These are phyloP conservation scores for Jatropha curcas DNA, from an alignment of 345 rosid species.

Conservation along the genomic window DNA sequence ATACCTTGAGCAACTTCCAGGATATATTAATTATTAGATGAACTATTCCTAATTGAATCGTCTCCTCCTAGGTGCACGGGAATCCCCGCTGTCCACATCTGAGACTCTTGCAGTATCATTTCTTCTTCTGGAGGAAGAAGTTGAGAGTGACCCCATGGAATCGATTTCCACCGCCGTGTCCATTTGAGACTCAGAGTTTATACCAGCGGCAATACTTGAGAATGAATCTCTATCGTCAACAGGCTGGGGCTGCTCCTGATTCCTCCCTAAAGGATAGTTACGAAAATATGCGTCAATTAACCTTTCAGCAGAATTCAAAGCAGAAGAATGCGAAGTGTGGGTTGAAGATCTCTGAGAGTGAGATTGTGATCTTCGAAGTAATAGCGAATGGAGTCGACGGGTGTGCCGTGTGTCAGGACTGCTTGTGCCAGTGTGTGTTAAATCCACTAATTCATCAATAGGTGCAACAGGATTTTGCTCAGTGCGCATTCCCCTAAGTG, in stretches of 20 bases:
- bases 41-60: constrained; percentile 44
- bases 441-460: constrained; percentile 53
- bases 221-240: constrained; percentile 90
- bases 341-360: constrained; percentile 50
- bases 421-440: constrained; percentile 45
- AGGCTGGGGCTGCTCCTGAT: constrained; percentile 64
- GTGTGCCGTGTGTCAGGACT: constrained; percentile 49
- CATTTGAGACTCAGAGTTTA: constrained; percentile 80
- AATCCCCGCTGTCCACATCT: constrained; percentile 78
- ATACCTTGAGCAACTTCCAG: constrained; percentile 12
- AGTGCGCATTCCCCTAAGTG: constrained; percentile 69
- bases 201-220: constrained; percentile 84
- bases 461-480: constrained; percentile 55
- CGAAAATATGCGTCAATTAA: constrained; percentile 56
- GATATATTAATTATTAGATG: constrained; percentile 8
- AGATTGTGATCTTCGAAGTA: constrained; percentile 60
- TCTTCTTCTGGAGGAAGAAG: constrained; percentile 80
- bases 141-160: constrained; percentile 78
- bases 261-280: constrained; percentile 55
- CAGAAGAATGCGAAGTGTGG: constrained; percentile 44
- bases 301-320: constrained; percentile 59
- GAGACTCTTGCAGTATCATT: constrained; percentile 68
- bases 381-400: constrained; percentile 49
- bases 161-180: constrained; percentile 87
- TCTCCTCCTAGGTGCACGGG: constrained; percentile 83